A percentile compares a stretch with the other conserved stretches of the same genome.
phyloP scores from a whole-genome alignment of 257 asterid genomes.

The Lithospermum erythrorhizon region DNA sequence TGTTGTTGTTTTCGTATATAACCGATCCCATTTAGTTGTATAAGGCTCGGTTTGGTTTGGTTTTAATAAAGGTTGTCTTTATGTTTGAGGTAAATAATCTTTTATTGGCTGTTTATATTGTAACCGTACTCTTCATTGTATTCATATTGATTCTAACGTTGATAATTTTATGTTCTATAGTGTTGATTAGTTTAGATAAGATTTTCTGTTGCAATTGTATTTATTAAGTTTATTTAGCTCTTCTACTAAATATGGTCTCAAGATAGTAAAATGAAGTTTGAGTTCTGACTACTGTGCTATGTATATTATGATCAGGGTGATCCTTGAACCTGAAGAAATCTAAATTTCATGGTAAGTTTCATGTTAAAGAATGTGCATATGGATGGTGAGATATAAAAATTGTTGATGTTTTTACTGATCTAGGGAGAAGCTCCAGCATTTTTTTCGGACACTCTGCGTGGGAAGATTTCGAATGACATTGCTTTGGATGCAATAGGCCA shows the following conservation, averaged over 20 bases:
- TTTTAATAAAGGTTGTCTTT: too few species aligned
- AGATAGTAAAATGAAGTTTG: conserved; percentile 13
- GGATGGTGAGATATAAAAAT: conserved; percentile 5
- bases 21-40: too few species aligned
- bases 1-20: too few species aligned
- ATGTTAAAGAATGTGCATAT: background rate
- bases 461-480: conserved; percentile 25
- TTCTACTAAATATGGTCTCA: background rate
- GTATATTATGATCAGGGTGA: conserved; percentile 28
- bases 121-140: too few species aligned
- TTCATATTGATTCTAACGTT: too few species aligned
- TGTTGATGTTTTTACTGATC: conserved; percentile 10
- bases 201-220: too few species aligned
- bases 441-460: conserved; percentile 37
- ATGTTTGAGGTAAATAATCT: too few species aligned
- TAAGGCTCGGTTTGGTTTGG: too few species aligned
- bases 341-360: conserved; percentile 52
- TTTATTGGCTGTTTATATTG: too few species aligned
- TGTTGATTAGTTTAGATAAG: too few species aligned
- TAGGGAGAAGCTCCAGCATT: conserved; percentile 93
- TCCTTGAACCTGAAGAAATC: conserved; percentile 24
- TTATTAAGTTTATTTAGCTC: too few species aligned
- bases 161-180: too few species aligned
- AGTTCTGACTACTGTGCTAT: conserved; percentile 15
- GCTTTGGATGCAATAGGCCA: conserved; percentile 33